phyloP scores from a whole-genome alignment of 1,284 basidiomycete species.

The Thelephora terrestris region DNA sequence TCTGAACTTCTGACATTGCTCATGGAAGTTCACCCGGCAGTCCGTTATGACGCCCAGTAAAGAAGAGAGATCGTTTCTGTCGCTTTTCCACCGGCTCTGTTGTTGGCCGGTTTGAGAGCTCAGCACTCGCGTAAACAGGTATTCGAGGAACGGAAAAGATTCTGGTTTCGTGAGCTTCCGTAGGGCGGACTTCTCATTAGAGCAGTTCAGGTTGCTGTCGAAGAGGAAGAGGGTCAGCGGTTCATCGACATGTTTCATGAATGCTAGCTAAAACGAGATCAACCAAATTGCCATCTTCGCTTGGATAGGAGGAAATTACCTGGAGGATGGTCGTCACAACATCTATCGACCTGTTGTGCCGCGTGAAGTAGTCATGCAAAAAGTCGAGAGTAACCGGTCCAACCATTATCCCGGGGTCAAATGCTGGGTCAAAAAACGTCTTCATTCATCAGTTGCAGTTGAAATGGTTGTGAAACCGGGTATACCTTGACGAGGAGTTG shows the following conservation, averaged over 20 bases:
- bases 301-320: conserved; percentile 24
- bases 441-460: conserved; percentile 16
- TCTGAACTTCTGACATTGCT: conserved; percentile 27
- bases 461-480: background rate
- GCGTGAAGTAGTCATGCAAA: conserved; percentile 42
- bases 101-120: conserved; percentile 6
- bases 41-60: conserved; percentile 27
- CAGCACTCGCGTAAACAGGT: conserved; percentile 27
- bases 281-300: background rate
- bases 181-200: conserved; percentile 11
- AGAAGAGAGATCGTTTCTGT: conserved; percentile 2
- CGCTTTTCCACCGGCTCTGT: conserved; percentile 7
- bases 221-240: conserved; percentile 39
- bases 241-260: conserved; percentile 61
- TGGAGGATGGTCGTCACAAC: conserved; percentile 47
- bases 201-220: conserved; percentile 18
- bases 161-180: conserved; percentile 15
- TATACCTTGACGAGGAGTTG: conserved; percentile 41
- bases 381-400: conserved; percentile 47
- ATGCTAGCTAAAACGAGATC: conserved; percentile 35
- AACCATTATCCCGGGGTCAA: conserved; percentile 48
- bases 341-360: conserved; percentile 47
- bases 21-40: conserved; percentile 29
- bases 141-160: conserved; percentile 30
- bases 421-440: conserved; percentile 55